Base-by-base conservation (phyloP, 345 rosid species). In the Lepidium didymum region DNA sequence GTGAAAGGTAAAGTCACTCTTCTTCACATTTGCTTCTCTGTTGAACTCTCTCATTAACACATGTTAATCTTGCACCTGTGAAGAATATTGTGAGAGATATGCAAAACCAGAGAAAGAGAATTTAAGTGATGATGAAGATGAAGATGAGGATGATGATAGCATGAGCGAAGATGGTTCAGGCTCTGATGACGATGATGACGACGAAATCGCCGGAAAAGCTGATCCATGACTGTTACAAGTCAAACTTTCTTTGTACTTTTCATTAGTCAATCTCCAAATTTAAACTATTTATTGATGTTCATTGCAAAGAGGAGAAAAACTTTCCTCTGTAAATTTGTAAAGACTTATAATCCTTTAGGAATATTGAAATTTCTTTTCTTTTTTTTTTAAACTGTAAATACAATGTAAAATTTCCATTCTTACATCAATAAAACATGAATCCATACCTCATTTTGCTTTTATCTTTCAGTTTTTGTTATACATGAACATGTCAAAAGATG, bases 61-160 rank as follows among this genome's bases (percentile, higher is more conserved):
- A 38, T 52, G 1, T 3, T 8, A 10, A 14, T 52, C 62, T 62
- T 42, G 56, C 33, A 7, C 8, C 13, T 13, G 21, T 62, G 70
- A 55, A 88, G 91, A 86, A 52, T 81, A 75, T 69, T 79, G 90
- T 46, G 78, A 76, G 76, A 79, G 69, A 75, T 86, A 86, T 79
- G 96, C 91, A 36, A 82, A 80, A 72, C 84, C 82, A n/a, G 81
- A 79, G 19, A 87, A 81, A 54, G 89, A 76, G 10, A 44, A 70
- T 7, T 79, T 73, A 1, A 78, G 82, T 3, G 91, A 83, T 4
- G 89, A 84, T 15, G 86, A 83, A 12, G 86, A 75, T 19, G 86
- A 78, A 15, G 87, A 73, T 2, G 64, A 78, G 6, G 83, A 83
- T 10, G 88, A 83, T 8, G 88, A 83, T 36, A 86, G 83, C 44